Base-by-base conservation (phyloP, 2,329 filamentous ascomycete species). In the Metarhizium humberi region DNA sequence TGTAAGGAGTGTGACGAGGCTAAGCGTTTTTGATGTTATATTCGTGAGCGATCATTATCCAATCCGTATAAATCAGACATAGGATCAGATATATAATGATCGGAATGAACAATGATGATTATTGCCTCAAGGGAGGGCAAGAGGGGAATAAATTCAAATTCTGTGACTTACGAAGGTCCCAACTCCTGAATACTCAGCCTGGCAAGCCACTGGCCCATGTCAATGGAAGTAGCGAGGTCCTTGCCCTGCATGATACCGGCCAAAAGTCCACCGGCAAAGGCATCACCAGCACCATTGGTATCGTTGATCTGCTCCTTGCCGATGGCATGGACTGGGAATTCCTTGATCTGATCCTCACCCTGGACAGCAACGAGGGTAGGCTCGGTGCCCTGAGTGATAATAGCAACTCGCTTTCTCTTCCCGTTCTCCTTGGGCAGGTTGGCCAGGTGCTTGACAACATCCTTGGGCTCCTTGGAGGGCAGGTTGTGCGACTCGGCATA, bases 201-300 rank as follows among this genome's bases (percentile, higher is more conserved):
- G 51, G 94, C 94, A 62, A 99, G 82, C 94, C 94, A 99, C 75
- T 96, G 92, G 61, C 94, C 94, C 81, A 94, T 89, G 71, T 96
- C 88, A 64, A 99, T 81, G 67, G 81, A 81, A 62, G 85, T 83
- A 65, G 88, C 85, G 52, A 99, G 79, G 54, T 83, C 71, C 78
- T 94, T 89, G 72, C 88, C 90, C 73, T 92, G 80, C 59, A 96
- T 86, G 60, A 97, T 78, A 68, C 92, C 94, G 53, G 94, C 94
- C 55, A 90, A 79, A 75, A 99, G 91, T 60, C 94, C 94, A 68
- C 91, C 94, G 57, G 94, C 92, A 67, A 99, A 99, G 53, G 94
- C 92, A 70, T 99, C 94, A 70, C 91, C 94, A 59, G 94, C 94
- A 69, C 94, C 94, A 70, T 92, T 97, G 72, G 92, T 97, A 76